A percentile compares a stretch with the other conserved stretches of the same genome.
phyloP scores from a whole-genome alignment of 2,329 filamentous ascomycete genomes.

The Xylariaceae sp. region DNA sequence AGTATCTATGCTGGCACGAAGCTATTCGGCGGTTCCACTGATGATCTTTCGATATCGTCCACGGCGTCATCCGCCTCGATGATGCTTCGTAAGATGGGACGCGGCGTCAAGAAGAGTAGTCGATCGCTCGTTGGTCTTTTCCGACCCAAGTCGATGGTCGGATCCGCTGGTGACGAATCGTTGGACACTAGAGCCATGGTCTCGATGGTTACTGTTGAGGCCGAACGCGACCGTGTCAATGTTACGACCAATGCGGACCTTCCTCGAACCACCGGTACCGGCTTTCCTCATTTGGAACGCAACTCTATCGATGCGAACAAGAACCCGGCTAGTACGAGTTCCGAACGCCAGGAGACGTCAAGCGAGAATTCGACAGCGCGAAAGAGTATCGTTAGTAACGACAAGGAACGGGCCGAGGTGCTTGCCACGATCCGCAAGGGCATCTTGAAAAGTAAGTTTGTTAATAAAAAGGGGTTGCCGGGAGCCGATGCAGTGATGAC shows the following conservation, averaged over 20 bases:
- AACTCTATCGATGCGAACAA: slow-evolving; percentile 69
- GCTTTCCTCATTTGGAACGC: slow-evolving; percentile 77
- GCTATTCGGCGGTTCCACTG: slow-evolving; percentile 84
- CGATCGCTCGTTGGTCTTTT: slow-evolving; percentile 91
- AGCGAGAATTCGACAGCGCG: slow-evolving; percentile 59
- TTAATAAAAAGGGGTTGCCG: neutral
- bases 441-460: slow-evolving; percentile 73
- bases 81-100: slow-evolving; percentile 98
- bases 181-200: slow-evolving; percentile 75
- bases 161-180: slow-evolving; percentile 66
- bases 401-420: slow-evolving; percentile 84
- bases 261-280: slow-evolving; percentile 65
- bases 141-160: slow-evolving; percentile 85
- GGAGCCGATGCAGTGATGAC: neutral
- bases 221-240: slow-evolving; percentile 78
- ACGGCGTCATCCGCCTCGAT: slow-evolving; percentile 85
- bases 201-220: slow-evolving; percentile 93
- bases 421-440: slow-evolving; percentile 90
- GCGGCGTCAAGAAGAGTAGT: slow-evolving; percentile 92
- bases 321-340: slow-evolving; percentile 36
- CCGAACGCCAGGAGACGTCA: slow-evolving; percentile 52
- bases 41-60: slow-evolving; percentile 88
- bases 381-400: slow-evolving; percentile 87
- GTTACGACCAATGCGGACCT: slow-evolving; percentile 65
- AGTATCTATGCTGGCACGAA: slow-evolving; percentile 88